Base-by-base conservation (phyloP, 176 grass and related monocot genomes). In the Ensete glaucum region DNA sequence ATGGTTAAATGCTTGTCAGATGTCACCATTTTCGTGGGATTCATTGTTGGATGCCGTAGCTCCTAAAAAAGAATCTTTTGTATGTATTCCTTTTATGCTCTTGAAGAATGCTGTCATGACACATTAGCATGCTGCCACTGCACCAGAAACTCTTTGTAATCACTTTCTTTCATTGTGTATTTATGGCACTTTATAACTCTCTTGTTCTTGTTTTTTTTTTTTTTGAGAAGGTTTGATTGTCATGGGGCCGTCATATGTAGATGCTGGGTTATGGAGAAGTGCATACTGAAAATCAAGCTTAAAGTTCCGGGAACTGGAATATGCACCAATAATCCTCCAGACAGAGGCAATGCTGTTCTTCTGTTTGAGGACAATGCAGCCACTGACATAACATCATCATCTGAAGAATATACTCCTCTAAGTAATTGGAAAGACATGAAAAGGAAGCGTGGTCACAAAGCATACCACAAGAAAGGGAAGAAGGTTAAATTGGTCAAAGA, bases 351-450 rank as follows among this genome's bases (percentile, higher is more conserved):
- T 59, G 23, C 77, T 49, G 6, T 21, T n/a, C 14, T 54, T 54
- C 48, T 53, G 13, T 16, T 54, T 25, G 9, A 66, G 23, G 62
- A 53, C 21, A 50, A 64, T 70, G 20, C 17, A 69, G 64, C 11
- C 12, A 67, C 48, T 81, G 43, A 52, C 15, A 58, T 75, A 57
- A 56, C 54, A 20, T 75, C 73, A 75, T 75, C 54, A 27, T 75
- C 73, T 60, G 73, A 75, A 75, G 54, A 75, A 58, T 48, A 75
- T 75, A 75, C 59, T 60, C 54, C 73, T 75, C 26, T 19, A 56
- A 59, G 27, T 75, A 48, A 56, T 23, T 43, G 54, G 73, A 60
- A 75, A 75, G 17, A 75, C 54, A 92, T 92, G 90, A 92, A 89
- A 85, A 79, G 87, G 68, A 89, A 89, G 70, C 84, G 84, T 4